Conservation (phyloP, 139 green algal genomes). For the Tetradesmus lagerheimii region DNA sequence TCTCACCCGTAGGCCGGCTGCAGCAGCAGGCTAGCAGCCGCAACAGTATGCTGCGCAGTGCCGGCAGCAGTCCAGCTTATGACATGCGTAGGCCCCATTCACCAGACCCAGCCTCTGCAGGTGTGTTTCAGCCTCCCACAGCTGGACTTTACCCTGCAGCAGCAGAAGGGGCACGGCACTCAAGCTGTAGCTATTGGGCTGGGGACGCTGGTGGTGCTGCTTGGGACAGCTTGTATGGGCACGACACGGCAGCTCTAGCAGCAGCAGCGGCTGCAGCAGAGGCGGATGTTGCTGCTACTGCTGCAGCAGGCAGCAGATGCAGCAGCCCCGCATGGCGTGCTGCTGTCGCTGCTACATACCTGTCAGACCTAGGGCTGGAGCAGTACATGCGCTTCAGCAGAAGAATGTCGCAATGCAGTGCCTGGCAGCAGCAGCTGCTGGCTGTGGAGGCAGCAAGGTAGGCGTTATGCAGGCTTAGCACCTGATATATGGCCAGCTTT, state of each 20-base stretch:
- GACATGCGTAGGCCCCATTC: neutral
- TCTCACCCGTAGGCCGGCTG: neutral
- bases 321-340: neutral
- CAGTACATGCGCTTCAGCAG: slow-evolving; percentile 28
- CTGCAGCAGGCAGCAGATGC: neutral
- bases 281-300: neutral
- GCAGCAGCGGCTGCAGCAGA: neutral
- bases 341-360: neutral
- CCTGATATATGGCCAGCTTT: neutral
- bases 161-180: neutral
- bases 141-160: neutral
- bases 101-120: neutral
- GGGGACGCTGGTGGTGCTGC: neutral
- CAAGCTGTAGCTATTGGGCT: neutral
- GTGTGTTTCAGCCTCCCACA: neutral
- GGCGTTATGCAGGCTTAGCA: neutral
- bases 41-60: neutral
- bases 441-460: neutral
- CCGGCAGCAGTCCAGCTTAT: neutral
- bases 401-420: neutral
- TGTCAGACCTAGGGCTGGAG: slow-evolving; percentile 9
- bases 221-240: neutral
- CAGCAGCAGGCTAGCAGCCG: neutral
- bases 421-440: neutral
- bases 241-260: neutral